Percentiles rank a stretch among this genome's conserved stretches.
Conservation (phyloP, 495 filamentous ascomycete genomes). For the Hyaloscypha variabilis region DNA sequence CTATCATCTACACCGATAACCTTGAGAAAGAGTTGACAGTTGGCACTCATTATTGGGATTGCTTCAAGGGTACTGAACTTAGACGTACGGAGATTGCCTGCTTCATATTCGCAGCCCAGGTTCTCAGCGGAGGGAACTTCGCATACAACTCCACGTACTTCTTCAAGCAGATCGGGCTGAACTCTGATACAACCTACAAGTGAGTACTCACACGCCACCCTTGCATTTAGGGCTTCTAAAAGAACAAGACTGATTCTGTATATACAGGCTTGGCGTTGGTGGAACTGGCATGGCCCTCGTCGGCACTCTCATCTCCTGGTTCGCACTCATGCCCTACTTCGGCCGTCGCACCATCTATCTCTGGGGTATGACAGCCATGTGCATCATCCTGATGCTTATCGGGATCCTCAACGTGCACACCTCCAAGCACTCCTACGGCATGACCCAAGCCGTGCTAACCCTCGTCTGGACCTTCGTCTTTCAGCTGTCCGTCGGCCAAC, state of each 20-base stretch:
- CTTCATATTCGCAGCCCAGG: constrained; percentile 70
- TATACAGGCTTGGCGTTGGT: constrained; percentile 48
- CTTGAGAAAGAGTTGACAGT: constrained; percentile 59
- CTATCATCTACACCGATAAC: constrained; percentile 63
- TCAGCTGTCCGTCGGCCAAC: constrained; percentile 58
- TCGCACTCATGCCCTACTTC: constrained; percentile 44
- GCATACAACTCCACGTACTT: constrained; percentile 73
- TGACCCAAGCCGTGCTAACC: constrained; percentile 22
- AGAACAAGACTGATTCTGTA: constrained; percentile 50
- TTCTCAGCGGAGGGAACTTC: constrained; percentile 67
- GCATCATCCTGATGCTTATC: constrained; percentile 39
- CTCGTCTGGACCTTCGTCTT: constrained; percentile 47
- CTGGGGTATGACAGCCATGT: constrained; percentile 41
- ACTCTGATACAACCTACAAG: constrained; percentile 31
- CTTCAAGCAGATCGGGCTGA: constrained; percentile 65
- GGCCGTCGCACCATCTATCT: constrained; percentile 57
- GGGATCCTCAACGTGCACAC: constrained; percentile 37
- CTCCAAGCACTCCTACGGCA: constrained; percentile 4
- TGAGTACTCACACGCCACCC: constrained; percentile 44
- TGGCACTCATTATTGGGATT: constrained; percentile 62
- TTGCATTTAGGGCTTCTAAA: constrained; percentile 33
- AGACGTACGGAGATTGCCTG: constrained; percentile 71
- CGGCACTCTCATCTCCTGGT: constrained; percentile 55
- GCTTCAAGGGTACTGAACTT: constrained; percentile 66
- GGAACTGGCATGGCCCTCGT: constrained; percentile 28